Conservation (phyloP, 495 filamentous ascomycete species). For the Podospora anserina region DNA sequence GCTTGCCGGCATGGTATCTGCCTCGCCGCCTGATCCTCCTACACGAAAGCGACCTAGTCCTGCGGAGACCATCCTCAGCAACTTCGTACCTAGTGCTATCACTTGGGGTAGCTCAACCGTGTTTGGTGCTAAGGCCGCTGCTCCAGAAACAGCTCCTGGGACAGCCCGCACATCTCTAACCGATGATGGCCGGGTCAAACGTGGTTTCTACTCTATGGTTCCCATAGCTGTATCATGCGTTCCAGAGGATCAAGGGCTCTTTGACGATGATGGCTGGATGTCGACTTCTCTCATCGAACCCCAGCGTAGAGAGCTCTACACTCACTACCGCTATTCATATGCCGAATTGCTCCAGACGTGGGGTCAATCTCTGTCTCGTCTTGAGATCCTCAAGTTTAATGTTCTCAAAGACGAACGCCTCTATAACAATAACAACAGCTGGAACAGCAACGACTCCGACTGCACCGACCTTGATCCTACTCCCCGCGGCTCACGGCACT, state of each 20-base stretch:
- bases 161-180: conserved; percentile 47
- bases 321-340: conserved; percentile 72
- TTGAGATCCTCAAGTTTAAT: conserved; percentile 84
- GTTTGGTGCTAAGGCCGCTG: conserved; percentile 48
- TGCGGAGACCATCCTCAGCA: conserved; percentile 61
- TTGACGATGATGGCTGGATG: conserved; percentile 73
- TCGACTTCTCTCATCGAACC: conserved; percentile 67
- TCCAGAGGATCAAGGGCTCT: conserved; percentile 71
- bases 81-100: conserved; percentile 56
- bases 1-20: conserved; percentile 64
- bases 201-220: conserved; percentile 40
- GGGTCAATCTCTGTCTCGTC: conserved; percentile 68
- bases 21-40: conserved; percentile 62
- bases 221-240: conserved; percentile 56
- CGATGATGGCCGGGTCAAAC: conserved; percentile 42
- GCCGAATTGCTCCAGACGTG: conserved; percentile 79
- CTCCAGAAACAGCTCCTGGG: conserved; percentile 31
- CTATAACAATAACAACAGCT: conserved; percentile 9
- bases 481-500: conserved; percentile 24
- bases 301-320: conserved; percentile 56
- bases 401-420: conserved; percentile 48
- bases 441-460: conserved; percentile 26
- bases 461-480: conserved; percentile 33
- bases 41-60: conserved; percentile 63
- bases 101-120: conserved; percentile 66